Evolutionary conservation across 768 basidiomycete genomes (phyloP).

Genomic region (Austroboletus eburneus): DNA sequence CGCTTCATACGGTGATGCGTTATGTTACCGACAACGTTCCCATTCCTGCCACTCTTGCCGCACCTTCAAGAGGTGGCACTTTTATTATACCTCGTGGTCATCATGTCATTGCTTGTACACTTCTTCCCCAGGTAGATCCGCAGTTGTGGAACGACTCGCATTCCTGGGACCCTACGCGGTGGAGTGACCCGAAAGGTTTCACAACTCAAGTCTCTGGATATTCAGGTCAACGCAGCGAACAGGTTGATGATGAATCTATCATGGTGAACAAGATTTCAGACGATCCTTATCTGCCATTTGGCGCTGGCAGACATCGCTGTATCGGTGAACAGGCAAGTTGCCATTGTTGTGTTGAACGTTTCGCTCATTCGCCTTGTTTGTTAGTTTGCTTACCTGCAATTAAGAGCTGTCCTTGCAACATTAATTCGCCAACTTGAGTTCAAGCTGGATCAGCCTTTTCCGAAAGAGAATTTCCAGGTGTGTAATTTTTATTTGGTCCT

Average conservation of each 20-base stretch:
- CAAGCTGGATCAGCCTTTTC: constrained; percentile 57
- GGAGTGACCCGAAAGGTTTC: constrained; percentile 81
- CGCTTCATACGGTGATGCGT: constrained; percentile 94
- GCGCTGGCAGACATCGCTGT: constrained; percentile 92
- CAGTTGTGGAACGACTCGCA: constrained; percentile 69
- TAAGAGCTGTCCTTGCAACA: constrained; percentile 77
- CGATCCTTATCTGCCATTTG: constrained; percentile 95
- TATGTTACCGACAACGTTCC: constrained; percentile 82
- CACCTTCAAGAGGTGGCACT: constrained; percentile 65
- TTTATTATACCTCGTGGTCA: constrained; percentile 90
- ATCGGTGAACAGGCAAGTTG: constrained; percentile 78
- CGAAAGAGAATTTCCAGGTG: constrained; percentile 88
- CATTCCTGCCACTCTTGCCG: constrained; percentile 75
- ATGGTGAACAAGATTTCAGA: constrained; percentile 94
- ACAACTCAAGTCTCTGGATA: constrained; percentile 77
- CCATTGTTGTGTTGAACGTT: background rate
- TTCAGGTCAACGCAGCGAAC: constrained; percentile 72
- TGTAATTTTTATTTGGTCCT: no score
- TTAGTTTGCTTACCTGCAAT: constrained; percentile 94
- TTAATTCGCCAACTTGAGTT: constrained; percentile 76
- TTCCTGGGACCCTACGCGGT: constrained; percentile 77
- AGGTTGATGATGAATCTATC: constrained; percentile 95
- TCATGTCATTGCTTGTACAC: constrained; percentile 85
- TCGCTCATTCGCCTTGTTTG: constrained; percentile 1
- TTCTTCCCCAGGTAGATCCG: constrained; percentile 85